Evolutionary conservation across 139 green algal species (phyloP), one percentile per base, ranked within the genome.

Genomic region (Nannochloris sp.): DNA sequence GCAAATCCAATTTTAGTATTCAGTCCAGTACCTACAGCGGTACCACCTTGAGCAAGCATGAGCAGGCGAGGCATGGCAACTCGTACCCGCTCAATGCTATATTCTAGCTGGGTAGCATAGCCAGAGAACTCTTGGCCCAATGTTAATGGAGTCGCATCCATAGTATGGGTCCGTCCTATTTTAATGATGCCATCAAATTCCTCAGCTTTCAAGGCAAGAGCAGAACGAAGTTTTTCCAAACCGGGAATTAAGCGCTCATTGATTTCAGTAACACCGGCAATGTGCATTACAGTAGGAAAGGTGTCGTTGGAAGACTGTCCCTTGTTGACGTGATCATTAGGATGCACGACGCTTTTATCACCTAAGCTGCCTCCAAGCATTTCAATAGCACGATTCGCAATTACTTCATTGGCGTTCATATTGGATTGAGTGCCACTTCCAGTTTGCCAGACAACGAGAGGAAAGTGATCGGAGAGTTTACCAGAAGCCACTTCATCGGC

Each of bases 351-450:
- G 5, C 35, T 64, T 71, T 97, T 96, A 78, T 83, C 80, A 23
- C 91, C 91, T 36, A 91, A 67, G 65, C 83, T 45, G 44, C 80
- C 83, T 12, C 85, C 87, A 67, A 97, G 60, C 9, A 97, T 79
- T 77, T 96, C 82, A 23, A 87, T 89, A 0, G 92, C 90, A n/a
- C 86, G 75, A 80, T 85, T 85, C 14, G 85, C 85, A 37, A 96
- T 92, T 31, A 96, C 89, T 73, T 98, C 92, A 70, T 98, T 98
- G 33, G 83, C 86, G 62, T 98, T 98, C 92, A 98, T 98, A 81
- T 98, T 96, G 76, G 71, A 90, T 77, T 98, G 92, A 0, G 92
- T 98, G 46, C 89, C 89, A 35, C 70, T 87, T 44, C 92, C 92
- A 6, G 92, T 97, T 79, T 98, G 92, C 90, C 92, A 97, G 0